Evolutionary conservation across 2,329 filamentous ascomycete genomes (phyloP).

Genomic region (Colletotrichum salicis): DNA sequence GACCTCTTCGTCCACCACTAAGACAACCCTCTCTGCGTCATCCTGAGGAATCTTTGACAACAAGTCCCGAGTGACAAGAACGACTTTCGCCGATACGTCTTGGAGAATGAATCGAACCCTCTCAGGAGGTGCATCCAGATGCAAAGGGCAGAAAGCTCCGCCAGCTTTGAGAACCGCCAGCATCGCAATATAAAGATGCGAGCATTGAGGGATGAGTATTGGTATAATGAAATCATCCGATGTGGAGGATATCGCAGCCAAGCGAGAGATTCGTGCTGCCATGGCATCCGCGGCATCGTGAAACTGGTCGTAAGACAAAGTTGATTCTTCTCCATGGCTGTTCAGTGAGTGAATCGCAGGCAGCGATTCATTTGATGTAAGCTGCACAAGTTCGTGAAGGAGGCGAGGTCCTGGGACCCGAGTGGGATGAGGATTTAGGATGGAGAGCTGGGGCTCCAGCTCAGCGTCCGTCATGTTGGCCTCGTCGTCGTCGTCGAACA

Average conservation of each 20-base stretch:
- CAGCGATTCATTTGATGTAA: constrained; percentile 43
- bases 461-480: constrained; percentile 20
- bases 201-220: constrained; percentile 80
- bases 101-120: constrained; percentile 81
- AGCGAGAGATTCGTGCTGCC: constrained; percentile 60
- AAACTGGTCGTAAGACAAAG: constrained; percentile 71
- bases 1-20: constrained; percentile 48
- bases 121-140: constrained; percentile 80
- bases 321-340: constrained; percentile 54
- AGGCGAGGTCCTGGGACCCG: constrained; percentile 56
- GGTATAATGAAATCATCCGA: constrained; percentile 67
- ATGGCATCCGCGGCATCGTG: constrained; percentile 67
- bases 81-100: constrained; percentile 77
- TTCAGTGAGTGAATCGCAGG: constrained; percentile 70
- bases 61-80: constrained; percentile 71
- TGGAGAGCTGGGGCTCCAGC: constrained; percentile 46
- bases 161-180: constrained; percentile 84
- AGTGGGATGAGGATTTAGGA: constrained; percentile 57
- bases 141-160: constrained; percentile 86
- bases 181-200: constrained; percentile 80
- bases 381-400: constrained; percentile 69
- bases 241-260: background rate
- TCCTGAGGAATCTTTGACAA: constrained; percentile 50
- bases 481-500: background rate
- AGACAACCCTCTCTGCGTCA: constrained; percentile 42